A percentile compares a stretch with the other conserved stretches of the same genome.
Conservation (phyloP, 371 early-diverging fungal genomes). For the Umbelopsis sp. region DNA sequence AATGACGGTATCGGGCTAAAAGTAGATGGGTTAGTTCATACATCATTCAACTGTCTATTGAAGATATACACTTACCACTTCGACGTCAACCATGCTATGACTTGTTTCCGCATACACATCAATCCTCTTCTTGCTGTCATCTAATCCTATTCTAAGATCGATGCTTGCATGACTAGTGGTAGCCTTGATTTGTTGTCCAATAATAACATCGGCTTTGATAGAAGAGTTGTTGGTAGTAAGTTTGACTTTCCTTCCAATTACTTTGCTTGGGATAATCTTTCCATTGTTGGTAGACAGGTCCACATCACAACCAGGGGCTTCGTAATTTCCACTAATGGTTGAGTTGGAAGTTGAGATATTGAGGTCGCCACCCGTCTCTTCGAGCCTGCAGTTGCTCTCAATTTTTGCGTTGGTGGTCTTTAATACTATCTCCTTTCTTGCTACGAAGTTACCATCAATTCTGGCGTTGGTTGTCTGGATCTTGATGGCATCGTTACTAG, state of each 20-base stretch:
- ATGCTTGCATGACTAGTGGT: background rate
- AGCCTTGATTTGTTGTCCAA: background rate
- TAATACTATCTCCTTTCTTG: background rate
- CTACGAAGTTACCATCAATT: constrained; percentile 1
- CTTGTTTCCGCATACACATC: constrained; percentile 19
- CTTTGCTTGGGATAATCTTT: background rate
- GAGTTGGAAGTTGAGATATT: constrained; percentile 23
- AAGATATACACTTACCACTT: constrained; percentile 22
- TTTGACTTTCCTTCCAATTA: background rate
- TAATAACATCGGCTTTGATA: background rate
- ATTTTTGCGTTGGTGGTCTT: constrained; percentile 30
- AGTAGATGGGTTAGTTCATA: background rate
- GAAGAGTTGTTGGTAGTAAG: background rate
- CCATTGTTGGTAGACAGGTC: background rate
- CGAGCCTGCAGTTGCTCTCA: constrained; percentile 7
- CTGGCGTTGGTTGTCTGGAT: constrained; percentile 25
- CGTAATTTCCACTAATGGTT: background rate
- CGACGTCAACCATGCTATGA: constrained; percentile 20
- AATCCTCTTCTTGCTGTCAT: constrained; percentile 19
- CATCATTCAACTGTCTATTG: background rate
- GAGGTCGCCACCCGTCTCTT: constrained; percentile 18
- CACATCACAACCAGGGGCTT: background rate
- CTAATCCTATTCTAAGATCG: constrained; percentile 2
- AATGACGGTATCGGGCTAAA: background rate
- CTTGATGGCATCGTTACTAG: constrained; percentile 4